These are phyloP conservation scores for Sclerotinia sclerotiorum DNA, from an alignment of 2,329 filamentous ascomycete species.

Conservation along the genomic window DNA sequence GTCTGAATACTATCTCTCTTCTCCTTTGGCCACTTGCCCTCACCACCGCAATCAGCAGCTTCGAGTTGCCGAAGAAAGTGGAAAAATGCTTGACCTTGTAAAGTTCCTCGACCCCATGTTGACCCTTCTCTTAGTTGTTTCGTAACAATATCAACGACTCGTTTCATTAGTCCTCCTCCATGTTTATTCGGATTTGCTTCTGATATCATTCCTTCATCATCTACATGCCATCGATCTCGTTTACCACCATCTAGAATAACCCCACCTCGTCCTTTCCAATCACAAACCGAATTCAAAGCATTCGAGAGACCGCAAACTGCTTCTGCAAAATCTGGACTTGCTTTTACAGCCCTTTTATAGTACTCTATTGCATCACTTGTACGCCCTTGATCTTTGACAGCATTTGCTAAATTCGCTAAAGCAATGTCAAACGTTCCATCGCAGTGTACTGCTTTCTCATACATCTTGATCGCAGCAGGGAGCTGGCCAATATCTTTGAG, in stretches of 20 bases:
- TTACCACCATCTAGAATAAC: slow-evolving; percentile 71
- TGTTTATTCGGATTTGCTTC: slow-evolving; percentile 64
- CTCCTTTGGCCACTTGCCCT: slow-evolving; percentile 40
- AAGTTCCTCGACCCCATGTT: slow-evolving; percentile 74
- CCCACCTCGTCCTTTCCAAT: slow-evolving; percentile 88
- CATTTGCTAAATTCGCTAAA: slow-evolving; percentile 92
- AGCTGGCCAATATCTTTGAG: slow-evolving; percentile 96
- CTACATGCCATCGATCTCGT: slow-evolving; percentile 90
- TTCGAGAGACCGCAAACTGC: slow-evolving; percentile 95
- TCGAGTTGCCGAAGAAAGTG: slow-evolving; percentile 41
- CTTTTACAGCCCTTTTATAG: slow-evolving; percentile 83
- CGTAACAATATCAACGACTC: slow-evolving; percentile 85
- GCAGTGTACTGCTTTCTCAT: slow-evolving; percentile 88
- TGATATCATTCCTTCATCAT: slow-evolving; percentile 76
- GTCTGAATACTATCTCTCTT: slow-evolving; percentile 40
- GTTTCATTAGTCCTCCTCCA: slow-evolving; percentile 79
- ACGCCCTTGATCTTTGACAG: slow-evolving; percentile 92
- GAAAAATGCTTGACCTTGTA: slow-evolving; percentile 57
- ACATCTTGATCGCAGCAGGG: slow-evolving; percentile 91
- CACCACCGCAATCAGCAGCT: slow-evolving; percentile 38
- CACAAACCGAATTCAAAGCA: slow-evolving; percentile 92
- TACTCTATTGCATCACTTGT: slow-evolving; percentile 90
- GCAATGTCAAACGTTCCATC: slow-evolving; percentile 97
- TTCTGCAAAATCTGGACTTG: slow-evolving; percentile 96
- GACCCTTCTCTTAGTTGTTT: slow-evolving; percentile 86